Base-by-base conservation (phyloP, 1,284 basidiomycete genomes). In the Hymenochaete sp. region DNA sequence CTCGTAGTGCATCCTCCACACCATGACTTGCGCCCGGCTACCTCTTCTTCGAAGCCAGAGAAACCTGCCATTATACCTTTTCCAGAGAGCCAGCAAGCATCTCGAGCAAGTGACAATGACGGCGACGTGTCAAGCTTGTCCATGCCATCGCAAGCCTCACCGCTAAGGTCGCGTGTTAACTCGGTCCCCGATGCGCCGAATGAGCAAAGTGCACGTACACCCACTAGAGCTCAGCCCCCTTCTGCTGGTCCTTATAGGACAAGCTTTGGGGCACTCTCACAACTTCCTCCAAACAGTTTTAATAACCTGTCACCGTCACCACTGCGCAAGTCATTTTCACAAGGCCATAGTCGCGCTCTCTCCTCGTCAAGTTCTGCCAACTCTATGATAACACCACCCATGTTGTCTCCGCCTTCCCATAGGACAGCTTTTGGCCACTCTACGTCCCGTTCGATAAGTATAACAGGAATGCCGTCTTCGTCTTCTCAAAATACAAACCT, bases 341-440 rank as follows among this genome's bases (percentile, higher is more conserved):
- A 56, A 55, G 32, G 32, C 22, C 79, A 74, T 59, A 62, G 63
- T 41, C 71, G 71, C 8, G 73, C 70, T 3, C 66, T 71, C 10
- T 77, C 77, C 4, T 70, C 77, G 36, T 79, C 79, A 3, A 70
- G 48, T 11, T 16, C 32, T n/a, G 31, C 45, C 16, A 24, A 39
- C 70, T 7, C 37, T 35, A 68, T 74, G 5, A 81, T 74, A 55
- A 65, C 71, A 5, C 77, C 79, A 0, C 59, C 61, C 6, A 44
- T 62, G 31, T 38, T 59, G n/a, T 64, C 64, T 2, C 61, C 64
- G 5, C 70, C 72, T 8, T 76, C 74, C 8, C 74, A 73, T 9
- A 63, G 76, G 13, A 63, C 68, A 4, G n/a, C n/a, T n/a, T n/a
- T n/a, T 35, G 57, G 63, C n/a, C 66, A 71, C 26, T 70, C 73